These are phyloP conservation scores for Luzula sylvatica DNA, from an alignment of 176 grass and related monocot species.

Conservation along the genomic window DNA sequence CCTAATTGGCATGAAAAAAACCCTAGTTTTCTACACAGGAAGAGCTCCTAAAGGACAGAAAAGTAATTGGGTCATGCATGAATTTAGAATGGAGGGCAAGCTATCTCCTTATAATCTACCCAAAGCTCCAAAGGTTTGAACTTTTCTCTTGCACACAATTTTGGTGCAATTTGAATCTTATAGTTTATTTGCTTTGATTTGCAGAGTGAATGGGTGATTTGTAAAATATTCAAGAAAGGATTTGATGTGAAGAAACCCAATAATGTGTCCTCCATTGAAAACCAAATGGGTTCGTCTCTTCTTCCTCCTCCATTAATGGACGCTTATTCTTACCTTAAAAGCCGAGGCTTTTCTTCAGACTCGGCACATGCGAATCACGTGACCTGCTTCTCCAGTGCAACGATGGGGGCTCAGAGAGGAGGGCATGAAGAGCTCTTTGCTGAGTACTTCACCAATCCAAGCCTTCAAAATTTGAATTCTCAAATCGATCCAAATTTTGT, in stretches of 20 bases:
- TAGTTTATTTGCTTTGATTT: not conserved
- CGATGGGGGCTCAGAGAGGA: not conserved
- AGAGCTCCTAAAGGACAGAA: constrained; percentile 18
- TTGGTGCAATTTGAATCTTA: not conserved
- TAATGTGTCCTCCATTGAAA: too few relatives aligned
- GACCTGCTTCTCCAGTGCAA: constrained; percentile 14
- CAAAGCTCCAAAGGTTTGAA: not conserved
- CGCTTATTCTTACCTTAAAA: not conserved
- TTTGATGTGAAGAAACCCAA: constrained; percentile 5
- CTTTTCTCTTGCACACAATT: not conserved
- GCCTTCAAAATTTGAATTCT: not conserved
- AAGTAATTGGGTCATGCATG: constrained; percentile 13
- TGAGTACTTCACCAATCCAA: not conserved
- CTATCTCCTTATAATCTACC: constrained; percentile 12
- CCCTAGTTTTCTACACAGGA: constrained; percentile 13
- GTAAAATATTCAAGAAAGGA: constrained; percentile 9
- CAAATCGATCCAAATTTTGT: constrained; percentile 6
- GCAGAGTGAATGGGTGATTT: constrained; percentile 11
- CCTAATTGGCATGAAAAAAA: constrained; percentile 21
- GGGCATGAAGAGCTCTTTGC: constrained; percentile 4
- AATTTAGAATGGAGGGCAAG: constrained; percentile 1
- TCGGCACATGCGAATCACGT: constrained; percentile 1
- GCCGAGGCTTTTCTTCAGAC: not conserved
- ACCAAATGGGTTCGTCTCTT: not conserved
- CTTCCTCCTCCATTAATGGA: constrained; percentile 1